phyloP scores from a whole-genome alignment of 1,284 basidiomycete genomes.

The Ceratobasidium sp. region DNA sequence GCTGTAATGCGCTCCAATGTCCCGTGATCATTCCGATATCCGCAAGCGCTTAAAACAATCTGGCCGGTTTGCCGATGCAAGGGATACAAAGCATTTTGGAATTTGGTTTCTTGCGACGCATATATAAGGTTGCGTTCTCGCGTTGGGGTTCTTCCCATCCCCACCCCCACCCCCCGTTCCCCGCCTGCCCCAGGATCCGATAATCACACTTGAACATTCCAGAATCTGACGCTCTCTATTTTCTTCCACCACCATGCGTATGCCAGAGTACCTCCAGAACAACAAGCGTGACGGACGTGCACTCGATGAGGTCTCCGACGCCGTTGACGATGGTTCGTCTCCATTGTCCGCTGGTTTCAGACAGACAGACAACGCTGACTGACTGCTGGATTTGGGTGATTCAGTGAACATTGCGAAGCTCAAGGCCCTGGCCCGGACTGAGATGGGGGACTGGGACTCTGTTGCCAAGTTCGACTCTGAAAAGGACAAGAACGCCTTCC shows the following conservation, averaged over 20 bases:
- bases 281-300: slow-evolving; percentile 53
- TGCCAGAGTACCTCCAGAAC: slow-evolving; percentile 36
- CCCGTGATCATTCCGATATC: no score
- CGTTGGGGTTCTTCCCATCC: slow-evolving; percentile 23
- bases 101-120: slow-evolving; percentile 14
- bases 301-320: slow-evolving; percentile 77
- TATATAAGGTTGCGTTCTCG: slow-evolving; percentile 28
- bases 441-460: slow-evolving; percentile 62
- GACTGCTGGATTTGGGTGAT: slow-evolving; percentile 13
- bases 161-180: slow-evolving; percentile 13
- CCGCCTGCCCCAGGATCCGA: slow-evolving; percentile 30
- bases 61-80: no score
- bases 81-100: background rate
- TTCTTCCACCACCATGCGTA: slow-evolving; percentile 33
- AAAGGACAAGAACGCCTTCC: slow-evolving; percentile 76
- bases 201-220: slow-evolving; percentile 12
- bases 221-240: slow-evolving; percentile 14
- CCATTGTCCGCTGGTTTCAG: slow-evolving; percentile 6
- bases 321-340: slow-evolving; percentile 73
- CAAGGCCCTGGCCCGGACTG: slow-evolving; percentile 46
- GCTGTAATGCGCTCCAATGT: no score
- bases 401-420: slow-evolving; percentile 54
- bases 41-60: no score
- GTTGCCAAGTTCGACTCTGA: slow-evolving; percentile 72
- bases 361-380: slow-evolving; percentile 8